Evolutionary conservation across 768 basidiomycete genomes (phyloP), one percentile per base, ranked within the genome.

Genomic region (Suillus bovinus): DNA sequence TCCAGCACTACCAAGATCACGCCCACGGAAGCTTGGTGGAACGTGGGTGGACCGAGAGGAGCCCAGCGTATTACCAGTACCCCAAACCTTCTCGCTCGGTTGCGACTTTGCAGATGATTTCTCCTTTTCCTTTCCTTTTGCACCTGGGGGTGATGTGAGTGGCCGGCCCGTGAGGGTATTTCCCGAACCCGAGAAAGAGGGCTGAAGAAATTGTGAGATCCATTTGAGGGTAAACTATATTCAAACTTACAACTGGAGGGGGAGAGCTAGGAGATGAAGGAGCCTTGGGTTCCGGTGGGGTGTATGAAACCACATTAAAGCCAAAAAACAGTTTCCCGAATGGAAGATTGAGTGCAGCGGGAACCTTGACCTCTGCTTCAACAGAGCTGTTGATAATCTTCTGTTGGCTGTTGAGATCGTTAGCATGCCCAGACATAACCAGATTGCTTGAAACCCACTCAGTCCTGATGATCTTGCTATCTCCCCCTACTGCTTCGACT

Each of bases 271-370:
- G 57, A 65, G 71, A 61, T 17, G 36, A 63, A 34, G 77, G 61
- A 38, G 72, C 17, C n/a, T 62, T 61, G 5, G 63, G 67, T 49
- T 77, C 71, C 5, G 87, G 83, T 8, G 86, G 85, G 4, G 76
- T 80, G 71, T 92, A 93, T 1, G 90, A 80, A 2, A 85, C 78
- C 61, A 92, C 84, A 63, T 91, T 90, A 78, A 90, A 99, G 11
- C 97, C 97, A 70, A 99, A 99, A 81, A 99, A 99, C 22, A 99
- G 81, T 67, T 97, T 90, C 14, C 97, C 97, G 66, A 91, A 89
- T 0, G 97, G 95, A 11, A 99, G 80, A 66, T 90, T 90, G 46
- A 99, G 80, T 9, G 94, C 89, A 0, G 93, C 95, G 5, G 97
- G 96, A 9, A 91, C 94, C 68, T 91, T 89, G 54, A 78, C 81